phyloP scores from a whole-genome alignment of 2,329 filamentous ascomycete genomes.

The Tolypocladium capitatum region DNA sequence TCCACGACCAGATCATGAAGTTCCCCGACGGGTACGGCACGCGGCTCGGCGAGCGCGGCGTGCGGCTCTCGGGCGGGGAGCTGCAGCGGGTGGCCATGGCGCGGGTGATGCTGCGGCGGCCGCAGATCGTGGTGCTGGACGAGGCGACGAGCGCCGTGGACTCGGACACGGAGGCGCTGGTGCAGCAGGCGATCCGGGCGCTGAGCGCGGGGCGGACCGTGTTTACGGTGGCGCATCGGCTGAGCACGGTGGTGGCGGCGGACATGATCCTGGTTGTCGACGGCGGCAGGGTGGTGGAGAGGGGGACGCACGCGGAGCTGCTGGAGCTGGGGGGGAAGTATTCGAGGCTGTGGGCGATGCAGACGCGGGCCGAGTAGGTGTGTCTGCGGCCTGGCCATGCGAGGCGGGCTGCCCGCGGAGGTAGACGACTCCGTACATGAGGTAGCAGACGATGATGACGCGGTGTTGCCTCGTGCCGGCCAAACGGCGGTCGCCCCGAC shows the following conservation, averaged over 20 bases:
- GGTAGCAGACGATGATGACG: constrained; percentile 38
- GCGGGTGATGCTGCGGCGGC: constrained; percentile 17
- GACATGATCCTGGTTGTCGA: constrained; percentile 42
- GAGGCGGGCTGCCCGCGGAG: no score
- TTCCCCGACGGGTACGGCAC: constrained; percentile 41
- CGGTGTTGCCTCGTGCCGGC: no score
- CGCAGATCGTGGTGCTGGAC: constrained; percentile 24
- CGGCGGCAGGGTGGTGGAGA: constrained; percentile 37
- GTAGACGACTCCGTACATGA: no score
- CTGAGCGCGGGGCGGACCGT: constrained; percentile 37
- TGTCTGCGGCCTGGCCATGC: no score
- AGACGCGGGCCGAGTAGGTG: no score
- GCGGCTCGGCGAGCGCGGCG: constrained; percentile 33
- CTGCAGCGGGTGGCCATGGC: constrained; percentile 35
- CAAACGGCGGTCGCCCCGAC: no score
- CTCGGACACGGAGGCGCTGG: constrained; percentile 27
- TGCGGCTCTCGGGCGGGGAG: constrained; percentile 36
- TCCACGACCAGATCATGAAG: constrained; percentile 49
- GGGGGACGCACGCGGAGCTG: constrained; percentile 36
- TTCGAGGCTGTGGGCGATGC: constrained; percentile 35
- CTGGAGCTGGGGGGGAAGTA: constrained; percentile 35
- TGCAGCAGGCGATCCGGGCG: constrained; percentile 32
- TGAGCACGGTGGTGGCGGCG: constrained; percentile 27
- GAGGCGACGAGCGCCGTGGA: constrained; percentile 38
- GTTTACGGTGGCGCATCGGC: constrained; percentile 34